These are phyloP conservation scores for Lippia alba DNA, from an alignment of 305 asterid genomes.

Conservation along the genomic window DNA sequence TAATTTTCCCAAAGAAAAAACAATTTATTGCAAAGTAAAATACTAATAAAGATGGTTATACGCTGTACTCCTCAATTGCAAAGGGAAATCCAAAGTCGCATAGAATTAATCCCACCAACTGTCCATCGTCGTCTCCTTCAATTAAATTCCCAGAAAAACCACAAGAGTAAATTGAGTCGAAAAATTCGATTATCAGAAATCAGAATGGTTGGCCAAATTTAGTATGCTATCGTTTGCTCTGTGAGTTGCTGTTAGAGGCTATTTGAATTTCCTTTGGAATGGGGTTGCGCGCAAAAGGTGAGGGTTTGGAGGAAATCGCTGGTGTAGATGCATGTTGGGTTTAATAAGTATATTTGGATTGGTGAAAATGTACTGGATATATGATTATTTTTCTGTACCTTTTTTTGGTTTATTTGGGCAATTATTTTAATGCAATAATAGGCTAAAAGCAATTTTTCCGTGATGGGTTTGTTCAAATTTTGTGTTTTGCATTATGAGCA, in stretches of 20 bases:
- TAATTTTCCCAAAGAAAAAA: no score
- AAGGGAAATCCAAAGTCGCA: background rate
- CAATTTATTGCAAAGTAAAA: no score
- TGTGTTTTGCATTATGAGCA: background rate
- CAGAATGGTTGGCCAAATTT: background rate
- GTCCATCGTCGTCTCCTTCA: constrained; percentile 16
- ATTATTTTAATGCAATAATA: constrained; percentile 1
- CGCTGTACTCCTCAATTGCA: constrained; percentile 8
- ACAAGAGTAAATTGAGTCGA: background rate
- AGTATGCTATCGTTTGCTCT: constrained; percentile 13
- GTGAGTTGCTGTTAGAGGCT: constrained; percentile 19
- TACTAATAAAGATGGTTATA: background rate
- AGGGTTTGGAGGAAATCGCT: constrained; percentile 26
- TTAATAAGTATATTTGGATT: background rate
- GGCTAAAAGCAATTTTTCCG: background rate
- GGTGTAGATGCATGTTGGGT: constrained; percentile 8
- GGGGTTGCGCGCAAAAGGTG: constrained; percentile 58
- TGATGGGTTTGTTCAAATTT: background rate
- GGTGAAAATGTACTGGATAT: background rate
- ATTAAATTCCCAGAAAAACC: constrained; percentile 1
- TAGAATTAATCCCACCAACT: background rate
- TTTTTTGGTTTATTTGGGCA: background rate
- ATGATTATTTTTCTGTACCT: constrained; percentile 5
- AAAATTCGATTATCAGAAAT: background rate
- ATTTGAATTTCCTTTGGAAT: constrained; percentile 24